A percentile compares a stretch with the other conserved stretches of the same genome.
These are phyloP conservation scores for Xylariaceae sp. DNA, from an alignment of 2,329 filamentous ascomycete genomes.

Conservation along the genomic window DNA sequence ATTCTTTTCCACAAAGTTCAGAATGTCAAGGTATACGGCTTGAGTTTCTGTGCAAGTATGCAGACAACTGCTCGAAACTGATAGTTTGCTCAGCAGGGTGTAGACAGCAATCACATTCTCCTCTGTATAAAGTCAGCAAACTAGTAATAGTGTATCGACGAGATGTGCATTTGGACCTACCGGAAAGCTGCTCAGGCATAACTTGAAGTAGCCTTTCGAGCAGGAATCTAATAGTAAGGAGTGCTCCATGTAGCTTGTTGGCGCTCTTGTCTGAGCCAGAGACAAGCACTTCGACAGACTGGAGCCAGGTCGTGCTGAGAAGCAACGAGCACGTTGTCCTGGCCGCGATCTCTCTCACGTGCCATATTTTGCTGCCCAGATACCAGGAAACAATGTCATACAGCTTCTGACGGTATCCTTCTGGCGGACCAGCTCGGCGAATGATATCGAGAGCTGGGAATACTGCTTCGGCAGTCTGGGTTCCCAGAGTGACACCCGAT, in stretches of 20 bases:
- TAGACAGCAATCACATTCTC: conserved; percentile 19
- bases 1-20: conserved; percentile 24
- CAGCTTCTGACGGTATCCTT: conserved; percentile 49
- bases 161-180: conserved; percentile 32
- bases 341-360: conserved; percentile 75
- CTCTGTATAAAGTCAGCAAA: conserved; percentile 20
- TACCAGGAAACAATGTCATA: conserved; percentile 55
- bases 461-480: conserved; percentile 60
- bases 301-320: conserved; percentile 46
- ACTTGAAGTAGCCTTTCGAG: conserved; percentile 50
- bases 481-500: conserved; percentile 26
- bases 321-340: conserved; percentile 63
- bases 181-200: conserved; percentile 37
- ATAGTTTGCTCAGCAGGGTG: conserved; percentile 21
- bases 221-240: conserved; percentile 52
- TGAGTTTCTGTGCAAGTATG: conserved; percentile 26
- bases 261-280: conserved; percentile 32
- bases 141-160: neutral
- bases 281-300: conserved; percentile 37
- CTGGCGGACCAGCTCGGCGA: conserved; percentile 63
- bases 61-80: conserved; percentile 17
- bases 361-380: conserved; percentile 67
- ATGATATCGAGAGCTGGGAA: conserved; percentile 82
- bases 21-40: conserved; percentile 33
- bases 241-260: conserved; percentile 55